Base-by-base conservation (phyloP, 257 asterid species). In the Plectranthus barbatus region DNA sequence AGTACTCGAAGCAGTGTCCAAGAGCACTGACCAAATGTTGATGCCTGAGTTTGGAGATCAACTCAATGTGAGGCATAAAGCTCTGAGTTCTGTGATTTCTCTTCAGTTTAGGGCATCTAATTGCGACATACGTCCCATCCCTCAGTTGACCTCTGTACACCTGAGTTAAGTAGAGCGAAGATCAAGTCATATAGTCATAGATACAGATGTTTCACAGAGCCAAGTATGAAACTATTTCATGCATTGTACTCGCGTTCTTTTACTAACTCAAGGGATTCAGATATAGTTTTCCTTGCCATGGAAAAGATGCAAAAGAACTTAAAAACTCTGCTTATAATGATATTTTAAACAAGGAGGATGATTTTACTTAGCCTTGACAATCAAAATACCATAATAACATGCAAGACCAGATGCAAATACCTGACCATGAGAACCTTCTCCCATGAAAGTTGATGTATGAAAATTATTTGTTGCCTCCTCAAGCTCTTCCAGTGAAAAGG, bases 1-100 rank as follows among this genome's bases (percentile, higher is more conserved):
- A 61, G 74, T 79, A 88, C 79, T 84, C 95, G n/a, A 88, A 86
- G 83, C 98, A 91, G 76, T 88, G 98, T 48, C 98, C 98, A 50
- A 88, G 86, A 67, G 93, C 76, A 59, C 95, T 86, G 57, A 76
- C 93, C 85, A 91, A 70, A 72, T 91, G 84, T 19, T 73, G 93
- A 62, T 91, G 93, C 48, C 98, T 83, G 62, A 91, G 92, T 70
- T 86, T 91, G 0, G 95, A 84, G 65, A 84, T 71, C 78, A 79
- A 67, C 70, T 91, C 98, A 9, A 88, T 70, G 69, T 79, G 90
- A 62, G 81, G 87, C 98, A 81, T 84, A 9, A 88, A 75, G 78
- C 75, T 77, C 61, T 80, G 95, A 50, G 64, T 80, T 62, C 72
- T 79, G 58, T 68, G 81, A 68, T 79, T 79, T 79, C 75, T 79